phyloP scores from a whole-genome alignment of 768 basidiomycete genomes.

The Lactarius pseudohatsudake region DNA sequence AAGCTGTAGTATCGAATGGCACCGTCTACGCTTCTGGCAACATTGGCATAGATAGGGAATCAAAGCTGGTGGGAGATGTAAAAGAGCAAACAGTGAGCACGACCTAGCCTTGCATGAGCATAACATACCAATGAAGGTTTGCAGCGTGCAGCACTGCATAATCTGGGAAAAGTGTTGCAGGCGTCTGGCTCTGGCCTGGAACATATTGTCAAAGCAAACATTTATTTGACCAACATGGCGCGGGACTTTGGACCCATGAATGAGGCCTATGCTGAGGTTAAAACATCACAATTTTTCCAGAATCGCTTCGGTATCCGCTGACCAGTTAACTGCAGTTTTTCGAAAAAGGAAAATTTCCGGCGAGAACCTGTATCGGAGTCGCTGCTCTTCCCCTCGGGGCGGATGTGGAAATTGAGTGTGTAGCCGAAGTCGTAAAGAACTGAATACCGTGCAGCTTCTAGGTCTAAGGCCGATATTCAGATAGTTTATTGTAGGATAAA shows the following conservation, averaged over 20 bases:
- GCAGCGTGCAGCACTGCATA: constrained; percentile 41
- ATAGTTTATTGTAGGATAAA: not conserved
- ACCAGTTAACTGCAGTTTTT: constrained; percentile 44
- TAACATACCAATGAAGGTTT: not conserved
- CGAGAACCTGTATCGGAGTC: constrained; percentile 60
- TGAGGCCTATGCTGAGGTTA: constrained; percentile 39
- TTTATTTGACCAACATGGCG: constrained; percentile 40
- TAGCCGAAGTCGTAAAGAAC: constrained; percentile 43
- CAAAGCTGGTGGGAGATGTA: constrained; percentile 40
- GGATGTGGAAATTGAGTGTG: constrained; percentile 61
- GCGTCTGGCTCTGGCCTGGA: constrained; percentile 41
- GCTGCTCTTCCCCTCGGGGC: constrained; percentile 51
- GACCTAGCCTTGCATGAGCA: not conserved
- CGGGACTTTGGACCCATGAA: constrained; percentile 44
- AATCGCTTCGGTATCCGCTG: not conserved
- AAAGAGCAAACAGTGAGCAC: constrained; percentile 40
- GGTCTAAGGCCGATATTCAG: not conserved
- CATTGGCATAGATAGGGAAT: constrained; percentile 38
- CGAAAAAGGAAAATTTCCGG: constrained; percentile 45
- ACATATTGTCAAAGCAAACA: constrained; percentile 43
- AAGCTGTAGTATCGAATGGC: constrained; percentile 39
- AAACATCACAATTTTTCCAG: not conserved
- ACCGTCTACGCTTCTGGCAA: constrained; percentile 44
- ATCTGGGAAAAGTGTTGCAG: constrained; percentile 40
- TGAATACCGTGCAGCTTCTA: not conserved